Evolutionary conservation across 352 stramenopile species (phyloP).

Genomic region (Globisporangium viniferum): DNA sequence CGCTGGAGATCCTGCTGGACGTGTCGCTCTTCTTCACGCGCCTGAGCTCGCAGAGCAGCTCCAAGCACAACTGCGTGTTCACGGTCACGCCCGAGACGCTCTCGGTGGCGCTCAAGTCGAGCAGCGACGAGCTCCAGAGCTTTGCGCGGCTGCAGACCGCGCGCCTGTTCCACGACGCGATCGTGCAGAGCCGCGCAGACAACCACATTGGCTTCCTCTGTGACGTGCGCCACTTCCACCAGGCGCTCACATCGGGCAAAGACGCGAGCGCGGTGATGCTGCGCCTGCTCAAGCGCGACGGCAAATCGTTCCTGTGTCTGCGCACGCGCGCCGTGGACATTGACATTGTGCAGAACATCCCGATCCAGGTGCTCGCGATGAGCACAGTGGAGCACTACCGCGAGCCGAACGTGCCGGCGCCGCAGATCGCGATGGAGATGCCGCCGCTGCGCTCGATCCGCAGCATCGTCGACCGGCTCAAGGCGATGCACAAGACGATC

Average conservation of each 20-base stretch:
- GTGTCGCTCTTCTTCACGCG: constrained; percentile 70
- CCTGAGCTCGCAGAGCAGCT: constrained; percentile 46
- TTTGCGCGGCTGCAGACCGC: constrained; percentile 65
- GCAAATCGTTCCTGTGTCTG: constrained; percentile 69
- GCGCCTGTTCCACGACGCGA: constrained; percentile 69
- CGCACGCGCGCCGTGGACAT: constrained; percentile 76
- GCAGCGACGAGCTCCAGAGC: constrained; percentile 73
- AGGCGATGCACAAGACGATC: constrained; percentile 70
- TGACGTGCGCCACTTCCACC: constrained; percentile 70
- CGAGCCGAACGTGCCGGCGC: constrained; percentile 71
- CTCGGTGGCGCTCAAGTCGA: constrained; percentile 63
- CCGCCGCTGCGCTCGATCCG: constrained; percentile 59
- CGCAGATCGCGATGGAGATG: constrained; percentile 82
- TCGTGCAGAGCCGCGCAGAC: constrained; percentile 68
- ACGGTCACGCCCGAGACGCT: constrained; percentile 66
- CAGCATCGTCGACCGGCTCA: constrained; percentile 71
- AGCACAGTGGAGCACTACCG: constrained; percentile 65
- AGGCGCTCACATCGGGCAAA: constrained; percentile 71
- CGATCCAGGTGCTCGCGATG: constrained; percentile 78
- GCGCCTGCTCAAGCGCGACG: constrained; percentile 77
- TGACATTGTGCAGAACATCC: constrained; percentile 84
- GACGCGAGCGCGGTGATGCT: constrained; percentile 79
- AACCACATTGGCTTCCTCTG: constrained; percentile 83
- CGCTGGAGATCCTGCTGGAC: constrained; percentile 75
- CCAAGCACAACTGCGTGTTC: constrained; percentile 68